These are phyloP conservation scores for Arthrocladium fulminans DNA, from an alignment of 2,329 filamentous ascomycete species.

Conservation along the genomic window DNA sequence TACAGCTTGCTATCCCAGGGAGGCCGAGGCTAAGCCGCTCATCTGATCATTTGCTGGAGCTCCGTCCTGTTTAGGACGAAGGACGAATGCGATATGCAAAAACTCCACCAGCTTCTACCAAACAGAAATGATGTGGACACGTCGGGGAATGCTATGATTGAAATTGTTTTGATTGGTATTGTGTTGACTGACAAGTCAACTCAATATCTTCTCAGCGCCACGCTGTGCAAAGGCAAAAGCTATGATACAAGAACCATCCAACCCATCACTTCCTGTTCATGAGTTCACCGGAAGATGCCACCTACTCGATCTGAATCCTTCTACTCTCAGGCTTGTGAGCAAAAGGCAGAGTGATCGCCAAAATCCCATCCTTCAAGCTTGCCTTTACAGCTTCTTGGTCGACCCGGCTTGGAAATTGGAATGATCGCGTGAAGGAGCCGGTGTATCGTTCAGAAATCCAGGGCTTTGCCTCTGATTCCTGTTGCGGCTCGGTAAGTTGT, in stretches of 20 bases:
- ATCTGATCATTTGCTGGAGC: too few relatives aligned
- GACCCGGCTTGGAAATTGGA: slow-evolving; percentile 50
- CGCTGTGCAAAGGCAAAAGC: not conserved
- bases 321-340: slow-evolving; percentile 38
- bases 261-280: not conserved
- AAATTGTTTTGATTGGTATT: not conserved
- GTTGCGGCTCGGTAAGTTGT: slow-evolving; percentile 21
- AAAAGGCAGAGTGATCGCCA: slow-evolving; percentile 52
- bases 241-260: not conserved
- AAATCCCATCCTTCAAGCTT: slow-evolving; percentile 51
- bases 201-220: not conserved
- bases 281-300: not conserved
- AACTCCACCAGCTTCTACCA: too few relatives aligned
- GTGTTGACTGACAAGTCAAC: not conserved
- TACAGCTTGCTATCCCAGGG: too few relatives aligned
- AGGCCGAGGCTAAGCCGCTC: too few relatives aligned
- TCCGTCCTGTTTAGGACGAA: too few relatives aligned
- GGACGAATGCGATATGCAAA: too few relatives aligned
- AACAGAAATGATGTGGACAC: too few relatives aligned
- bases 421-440: slow-evolving; percentile 51
- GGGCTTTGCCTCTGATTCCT: slow-evolving; percentile 35
- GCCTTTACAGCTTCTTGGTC: slow-evolving; percentile 55
- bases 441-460: slow-evolving; percentile 53
- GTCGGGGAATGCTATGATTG: not conserved
- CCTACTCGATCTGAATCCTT: slow-evolving; percentile 50